Base-by-base conservation (phyloP, 805 yeast genomes). In the Teunomyces pallodes region DNA sequence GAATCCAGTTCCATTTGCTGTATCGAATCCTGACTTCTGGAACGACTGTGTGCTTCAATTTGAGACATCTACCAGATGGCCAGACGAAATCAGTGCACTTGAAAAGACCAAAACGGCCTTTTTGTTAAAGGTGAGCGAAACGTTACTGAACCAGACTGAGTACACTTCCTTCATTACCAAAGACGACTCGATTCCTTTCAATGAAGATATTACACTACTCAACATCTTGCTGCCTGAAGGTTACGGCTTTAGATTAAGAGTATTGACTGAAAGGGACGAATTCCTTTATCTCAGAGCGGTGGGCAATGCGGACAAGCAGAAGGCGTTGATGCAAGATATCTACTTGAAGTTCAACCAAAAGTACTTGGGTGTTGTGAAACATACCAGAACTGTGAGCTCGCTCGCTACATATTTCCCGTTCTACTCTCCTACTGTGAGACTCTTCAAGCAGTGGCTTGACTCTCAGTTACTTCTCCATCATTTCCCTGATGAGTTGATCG, bases 41-140 rank as follows among this genome's bases (percentile, higher is more conserved):
- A 88, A 86, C 57, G 91, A 87, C 39, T 83, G 85, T 12, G 76
- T 94, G 8, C 63, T 94, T 32, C 96, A 91, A 66, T 89, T 94
- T 65, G 99, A 94, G 69, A 74, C 87, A 3, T 88, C 96, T 2
- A 77, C 81, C n/a, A 83, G 83, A 64, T 94, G 99, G 99, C 99
- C 99, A 2, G 96, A 88, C 65, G 97, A 94, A 63, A 64, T 90
- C 5, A 69, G 76, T 35, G 90, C 97, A 2, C 69, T 90, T 46
- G 98, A 94, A 64, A 84, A 86, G 59, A 86, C 96, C 12, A 94
- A 94, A 61, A 81, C 95, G 29, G 98, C 98, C 6, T 89, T 94
- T 56, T 70, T 92, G 57, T 64, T 94, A 46, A 86, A 86, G 56
- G 80, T 91, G 17, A 55, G 65, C 50, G 80, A 77, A 33, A 14